Evolutionary conservation across 2,329 filamentous ascomycete genomes (phyloP).

Genomic region (Sporothrix protearum): DNA sequence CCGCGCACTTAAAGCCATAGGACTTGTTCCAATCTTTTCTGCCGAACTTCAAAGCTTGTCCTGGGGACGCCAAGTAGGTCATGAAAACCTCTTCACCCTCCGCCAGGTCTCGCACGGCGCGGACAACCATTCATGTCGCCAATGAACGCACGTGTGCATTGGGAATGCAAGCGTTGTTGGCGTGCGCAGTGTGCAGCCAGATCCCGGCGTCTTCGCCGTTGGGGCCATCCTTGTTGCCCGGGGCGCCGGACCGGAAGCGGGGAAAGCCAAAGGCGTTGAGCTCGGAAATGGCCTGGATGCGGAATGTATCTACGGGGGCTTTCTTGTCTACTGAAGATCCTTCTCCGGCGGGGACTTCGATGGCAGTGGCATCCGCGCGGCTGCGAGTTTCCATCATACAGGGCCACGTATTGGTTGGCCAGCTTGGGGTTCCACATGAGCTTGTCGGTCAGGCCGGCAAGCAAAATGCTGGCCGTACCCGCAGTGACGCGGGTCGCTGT

Average conservation of each 20-base stretch:
- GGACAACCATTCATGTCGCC: background rate
- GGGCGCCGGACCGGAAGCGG: background rate
- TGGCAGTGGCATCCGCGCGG: constrained; percentile 2
- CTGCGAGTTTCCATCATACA: constrained; percentile 25
- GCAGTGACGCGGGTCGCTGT: background rate
- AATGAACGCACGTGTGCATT: background rate
- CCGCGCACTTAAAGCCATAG: no score
- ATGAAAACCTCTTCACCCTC: background rate
- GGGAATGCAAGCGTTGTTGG: background rate
- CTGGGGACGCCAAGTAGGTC: background rate
- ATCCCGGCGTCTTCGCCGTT: background rate
- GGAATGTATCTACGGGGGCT: constrained; percentile 27
- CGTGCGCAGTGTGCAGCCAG: background rate
- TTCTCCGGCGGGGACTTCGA: constrained; percentile 22
- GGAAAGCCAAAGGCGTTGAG: constrained; percentile 25
- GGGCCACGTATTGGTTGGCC: constrained; percentile 24
- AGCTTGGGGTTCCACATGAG: constrained; percentile 26
- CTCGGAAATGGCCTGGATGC: constrained; percentile 23
- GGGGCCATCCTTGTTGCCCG: background rate
- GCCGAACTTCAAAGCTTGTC: no score
- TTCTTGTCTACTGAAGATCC: background rate
- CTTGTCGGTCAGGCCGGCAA: constrained; percentile 23
- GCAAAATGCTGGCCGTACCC: constrained; percentile 9
- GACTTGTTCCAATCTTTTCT: no score
- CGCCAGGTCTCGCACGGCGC: background rate